phyloP scores from a whole-genome alignment of 352 stramenopile genomes.

The Phytophthora citrophthora region DNA sequence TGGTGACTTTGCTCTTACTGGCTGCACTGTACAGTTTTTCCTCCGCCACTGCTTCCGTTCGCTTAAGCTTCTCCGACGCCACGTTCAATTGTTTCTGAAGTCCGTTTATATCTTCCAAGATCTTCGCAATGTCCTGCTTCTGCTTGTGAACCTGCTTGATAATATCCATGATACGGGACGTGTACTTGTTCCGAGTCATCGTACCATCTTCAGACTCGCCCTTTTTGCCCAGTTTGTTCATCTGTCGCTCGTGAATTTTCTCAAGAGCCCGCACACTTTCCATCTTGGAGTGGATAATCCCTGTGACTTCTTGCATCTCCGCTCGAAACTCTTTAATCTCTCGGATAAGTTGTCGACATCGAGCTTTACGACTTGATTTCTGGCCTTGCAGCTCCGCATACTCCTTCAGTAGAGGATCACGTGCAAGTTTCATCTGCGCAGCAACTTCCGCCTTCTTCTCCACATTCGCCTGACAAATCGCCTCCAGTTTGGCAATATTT shows the following conservation, averaged over 20 bases:
- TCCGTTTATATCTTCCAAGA: slow-evolving; percentile 77
- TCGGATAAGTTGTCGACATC: slow-evolving; percentile 61
- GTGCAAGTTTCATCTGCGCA: slow-evolving; percentile 61
- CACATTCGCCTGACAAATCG: slow-evolving; percentile 58
- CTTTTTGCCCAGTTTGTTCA: slow-evolving; percentile 27
- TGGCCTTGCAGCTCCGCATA: slow-evolving; percentile 47
- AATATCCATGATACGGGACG: slow-evolving; percentile 90
- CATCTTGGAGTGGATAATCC: slow-evolving; percentile 76
- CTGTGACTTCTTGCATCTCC: slow-evolving; percentile 72
- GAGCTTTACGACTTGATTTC: slow-evolving; percentile 58
- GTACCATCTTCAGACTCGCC: slow-evolving; percentile 13
- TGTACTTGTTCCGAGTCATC: slow-evolving; percentile 85
- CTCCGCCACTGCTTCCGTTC: slow-evolving; percentile 81
- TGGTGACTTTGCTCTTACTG: slow-evolving; percentile 36
- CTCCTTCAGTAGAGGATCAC: slow-evolving; percentile 52
- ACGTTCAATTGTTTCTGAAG: slow-evolving; percentile 86
- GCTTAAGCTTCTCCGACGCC: slow-evolving; percentile 80
- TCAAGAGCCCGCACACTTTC: slow-evolving; percentile 62
- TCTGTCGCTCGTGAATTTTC: slow-evolving; percentile 48
- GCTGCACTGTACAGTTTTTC: slow-evolving; percentile 85
- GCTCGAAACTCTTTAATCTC: slow-evolving; percentile 70
- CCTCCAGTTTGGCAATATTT: slow-evolving; percentile 77
- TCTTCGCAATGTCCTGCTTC: slow-evolving; percentile 86
- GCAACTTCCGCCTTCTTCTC: slow-evolving; percentile 58
- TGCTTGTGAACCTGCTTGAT: slow-evolving; percentile 92